Conservation (phyloP, 2,329 filamentous ascomycete genomes). For the Pseudocercospora macadamiae region DNA sequence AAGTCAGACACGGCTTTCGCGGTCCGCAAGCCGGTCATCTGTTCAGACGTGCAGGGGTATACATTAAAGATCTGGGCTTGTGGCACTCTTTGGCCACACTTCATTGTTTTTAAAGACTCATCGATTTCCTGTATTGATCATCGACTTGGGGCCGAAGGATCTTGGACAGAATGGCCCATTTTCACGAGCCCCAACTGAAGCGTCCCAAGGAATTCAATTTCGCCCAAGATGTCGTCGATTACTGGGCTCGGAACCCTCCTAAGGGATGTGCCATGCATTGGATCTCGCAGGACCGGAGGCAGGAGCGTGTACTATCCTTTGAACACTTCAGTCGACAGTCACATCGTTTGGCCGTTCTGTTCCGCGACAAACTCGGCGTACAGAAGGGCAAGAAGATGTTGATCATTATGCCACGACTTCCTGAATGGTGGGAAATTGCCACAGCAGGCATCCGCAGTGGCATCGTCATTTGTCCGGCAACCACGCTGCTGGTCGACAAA, state of each 20-base stretch:
- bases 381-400: constrained; percentile 41
- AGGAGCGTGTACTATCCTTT: constrained; percentile 38
- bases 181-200: constrained; percentile 28
- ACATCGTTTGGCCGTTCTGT: constrained; percentile 41
- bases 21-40: not conserved
- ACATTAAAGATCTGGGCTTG: not conserved
- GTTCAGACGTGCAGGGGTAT: not conserved
- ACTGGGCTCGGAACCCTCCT: constrained; percentile 40
- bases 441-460: constrained; percentile 42
- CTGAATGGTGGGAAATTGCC: constrained; percentile 47
- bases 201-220: constrained; percentile 44
- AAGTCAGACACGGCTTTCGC: not conserved
- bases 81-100: too few relatives aligned
- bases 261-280: constrained; percentile 42
- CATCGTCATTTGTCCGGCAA: constrained; percentile 44
- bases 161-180: constrained; percentile 31
- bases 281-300: constrained; percentile 40
- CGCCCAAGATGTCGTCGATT: constrained; percentile 45
- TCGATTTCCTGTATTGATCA: too few relatives aligned
- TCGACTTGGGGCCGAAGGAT: too few relatives aligned
- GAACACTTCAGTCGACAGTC: constrained; percentile 43
- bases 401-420: constrained; percentile 42
- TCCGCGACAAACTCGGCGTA: constrained; percentile 38
- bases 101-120: too few relatives aligned
- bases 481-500: constrained; percentile 43